Percentiles rank a stretch among this genome's conserved stretches.
Evolutionary conservation across 139 green algal species (phyloP).

Genomic region (Nannochloris sp.): DNA sequence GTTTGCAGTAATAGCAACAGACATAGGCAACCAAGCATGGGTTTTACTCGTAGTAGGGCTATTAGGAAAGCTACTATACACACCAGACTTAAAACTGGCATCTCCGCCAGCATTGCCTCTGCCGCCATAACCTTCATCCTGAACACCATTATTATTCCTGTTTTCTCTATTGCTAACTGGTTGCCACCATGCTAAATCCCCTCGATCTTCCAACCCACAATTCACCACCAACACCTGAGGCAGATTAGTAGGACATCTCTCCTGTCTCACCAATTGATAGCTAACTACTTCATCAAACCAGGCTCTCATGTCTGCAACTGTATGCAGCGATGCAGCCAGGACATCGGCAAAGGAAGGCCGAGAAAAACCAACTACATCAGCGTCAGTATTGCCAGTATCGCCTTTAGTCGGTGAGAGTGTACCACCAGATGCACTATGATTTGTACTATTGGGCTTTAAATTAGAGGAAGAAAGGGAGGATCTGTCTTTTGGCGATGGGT

Average conservation of each 20-base stretch:
- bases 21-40: conserved; percentile 10
- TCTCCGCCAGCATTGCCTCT: not conserved
- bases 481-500: conserved; percentile 38
- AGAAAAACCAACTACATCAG: not conserved
- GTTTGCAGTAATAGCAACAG: conserved; percentile 14
- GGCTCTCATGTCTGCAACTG: conserved; percentile 50
- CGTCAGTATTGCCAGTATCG: not conserved
- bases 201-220: conserved; percentile 40
- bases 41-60: not conserved
- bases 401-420: not conserved
- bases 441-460: not conserved
- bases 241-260: conserved; percentile 36
- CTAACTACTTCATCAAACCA: conserved; percentile 73
- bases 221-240: conserved; percentile 64
- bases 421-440: not conserved
- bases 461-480: not conserved
- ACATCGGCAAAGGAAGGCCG: conserved; percentile 49
- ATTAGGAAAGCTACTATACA: too few relatives aligned
- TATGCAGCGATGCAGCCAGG: conserved; percentile 46
- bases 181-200: conserved; percentile 54
- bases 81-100: conserved; percentile 2
- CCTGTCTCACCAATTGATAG: conserved; percentile 69
- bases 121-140: not conserved
- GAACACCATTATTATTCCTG: too few relatives aligned
- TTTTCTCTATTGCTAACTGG: conserved; percentile 13